Evolutionary conservation across 1,284 basidiomycete species (phyloP).

Genomic region (Ustilago xerochloae): DNA sequence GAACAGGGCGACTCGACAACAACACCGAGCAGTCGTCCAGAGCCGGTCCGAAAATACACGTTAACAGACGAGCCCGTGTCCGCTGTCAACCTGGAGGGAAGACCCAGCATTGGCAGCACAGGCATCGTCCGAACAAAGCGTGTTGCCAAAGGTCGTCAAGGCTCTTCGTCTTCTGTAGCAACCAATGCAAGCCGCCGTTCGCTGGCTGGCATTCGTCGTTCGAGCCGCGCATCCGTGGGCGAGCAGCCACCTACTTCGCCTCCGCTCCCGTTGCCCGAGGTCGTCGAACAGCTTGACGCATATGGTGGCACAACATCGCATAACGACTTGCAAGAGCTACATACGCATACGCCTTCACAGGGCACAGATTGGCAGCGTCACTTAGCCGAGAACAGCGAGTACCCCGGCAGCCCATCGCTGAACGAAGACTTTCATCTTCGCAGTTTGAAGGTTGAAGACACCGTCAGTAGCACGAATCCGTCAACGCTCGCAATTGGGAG

Average conservation of each 20-base stretch:
- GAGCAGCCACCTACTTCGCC: conserved; percentile 15
- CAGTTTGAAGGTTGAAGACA: background rate
- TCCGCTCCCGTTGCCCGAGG: conserved; percentile 4
- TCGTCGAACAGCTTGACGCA: conserved; percentile 8
- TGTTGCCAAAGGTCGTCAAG: conserved; percentile 18
- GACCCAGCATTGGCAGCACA: background rate
- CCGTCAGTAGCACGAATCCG: too few relatives aligned
- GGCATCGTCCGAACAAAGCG: conserved; percentile 36
- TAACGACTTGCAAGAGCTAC: too few relatives aligned
- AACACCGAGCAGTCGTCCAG: background rate
- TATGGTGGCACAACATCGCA: conserved; percentile 10
- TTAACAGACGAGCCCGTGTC: conserved; percentile 25
- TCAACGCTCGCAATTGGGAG: background rate
- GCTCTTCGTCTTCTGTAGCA: conserved; percentile 12
- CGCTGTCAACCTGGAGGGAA: background rate
- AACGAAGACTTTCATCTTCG: background rate
- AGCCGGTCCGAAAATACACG: conserved; percentile 29
- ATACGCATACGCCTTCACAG: too few relatives aligned
- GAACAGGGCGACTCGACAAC: background rate
- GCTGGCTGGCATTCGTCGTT: conserved; percentile 10
- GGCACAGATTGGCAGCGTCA: too few relatives aligned
- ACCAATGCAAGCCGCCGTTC: conserved; percentile 18
- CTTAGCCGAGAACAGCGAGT: too few relatives aligned
- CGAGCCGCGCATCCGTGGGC: conserved; percentile 10
- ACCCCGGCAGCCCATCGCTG: background rate